Percentiles rank a stretch among this genome's conserved stretches.
These are phyloP conservation scores for Pythium rhizo-oryzae DNA, from an alignment of 352 stramenopile species.

Conservation along the genomic window DNA sequence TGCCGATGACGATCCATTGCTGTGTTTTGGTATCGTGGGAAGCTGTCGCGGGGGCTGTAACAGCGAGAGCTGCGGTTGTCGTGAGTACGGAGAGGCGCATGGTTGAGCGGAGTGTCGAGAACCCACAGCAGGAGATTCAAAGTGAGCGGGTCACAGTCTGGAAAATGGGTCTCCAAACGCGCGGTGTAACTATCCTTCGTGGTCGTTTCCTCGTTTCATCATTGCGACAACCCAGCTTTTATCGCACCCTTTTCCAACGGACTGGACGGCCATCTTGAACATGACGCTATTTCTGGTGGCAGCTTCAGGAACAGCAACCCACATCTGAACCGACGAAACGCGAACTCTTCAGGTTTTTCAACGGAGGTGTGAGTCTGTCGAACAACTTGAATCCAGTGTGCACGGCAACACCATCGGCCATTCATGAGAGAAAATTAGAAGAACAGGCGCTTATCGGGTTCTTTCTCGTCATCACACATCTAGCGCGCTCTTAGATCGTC, in stretches of 20 bases:
- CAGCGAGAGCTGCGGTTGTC: neutral
- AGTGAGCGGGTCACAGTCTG: neutral
- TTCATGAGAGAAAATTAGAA: neutral
- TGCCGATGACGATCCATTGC: constrained; percentile 27
- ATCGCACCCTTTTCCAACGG: too few species aligned
- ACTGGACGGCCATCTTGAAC: neutral
- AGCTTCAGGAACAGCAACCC: neutral
- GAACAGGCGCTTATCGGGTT: neutral
- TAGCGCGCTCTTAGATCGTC: constrained; percentile 10
- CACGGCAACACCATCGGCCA: too few species aligned
- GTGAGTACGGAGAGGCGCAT: constrained; percentile 1
- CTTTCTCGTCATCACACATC: neutral
- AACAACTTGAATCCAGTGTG: too few species aligned
- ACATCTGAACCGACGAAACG: neutral
- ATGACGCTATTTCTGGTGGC: neutral
- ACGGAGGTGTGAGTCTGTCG: too few species aligned
- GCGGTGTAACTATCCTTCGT: neutral
- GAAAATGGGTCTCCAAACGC: neutral
- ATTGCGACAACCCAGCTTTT: neutral
- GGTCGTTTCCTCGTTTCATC: neutral
- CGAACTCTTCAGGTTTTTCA: too few species aligned
- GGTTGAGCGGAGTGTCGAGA: neutral
- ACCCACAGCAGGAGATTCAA: neutral
- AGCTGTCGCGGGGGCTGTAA: neutral
- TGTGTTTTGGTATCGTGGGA: neutral